Percentiles rank a stretch among this genome's conserved stretches.
Conservation (phyloP, 73 alveolate genomes). For the Uronychia binucleata region DNA sequence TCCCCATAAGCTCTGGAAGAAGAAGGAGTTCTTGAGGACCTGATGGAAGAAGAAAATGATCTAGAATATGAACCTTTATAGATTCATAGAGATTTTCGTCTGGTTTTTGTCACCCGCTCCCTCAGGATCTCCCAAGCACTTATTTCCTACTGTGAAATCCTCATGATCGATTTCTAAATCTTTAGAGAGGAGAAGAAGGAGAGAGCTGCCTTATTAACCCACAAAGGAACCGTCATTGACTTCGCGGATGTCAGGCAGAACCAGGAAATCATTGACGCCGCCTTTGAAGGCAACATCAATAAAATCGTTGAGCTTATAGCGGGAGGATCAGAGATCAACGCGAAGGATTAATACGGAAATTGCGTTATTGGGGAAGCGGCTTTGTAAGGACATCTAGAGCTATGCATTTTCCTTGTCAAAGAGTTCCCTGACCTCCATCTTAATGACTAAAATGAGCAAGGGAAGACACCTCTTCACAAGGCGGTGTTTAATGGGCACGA, state of each 20-base stretch:
- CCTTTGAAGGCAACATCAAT: neutral
- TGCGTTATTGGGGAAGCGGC: neutral
- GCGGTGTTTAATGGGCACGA: constrained; percentile 31
- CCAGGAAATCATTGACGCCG: neutral
- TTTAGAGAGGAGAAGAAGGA: neutral
- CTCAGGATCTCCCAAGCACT: neutral
- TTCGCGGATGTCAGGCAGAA: neutral
- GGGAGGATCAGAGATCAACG: neutral
- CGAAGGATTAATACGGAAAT: neutral
- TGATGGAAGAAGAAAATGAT: neutral
- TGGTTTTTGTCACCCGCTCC: neutral
- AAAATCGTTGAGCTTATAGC: neutral
- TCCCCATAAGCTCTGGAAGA: neutral
- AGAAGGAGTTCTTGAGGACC: neutral
- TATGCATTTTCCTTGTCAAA: neutral
- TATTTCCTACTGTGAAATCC: neutral
- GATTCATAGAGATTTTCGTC: neutral
- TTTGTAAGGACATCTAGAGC: neutral
- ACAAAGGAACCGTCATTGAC: neutral
- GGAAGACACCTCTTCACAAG: constrained; percentile 42
- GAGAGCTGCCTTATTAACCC: neutral
- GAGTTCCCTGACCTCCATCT: constrained; percentile 1
- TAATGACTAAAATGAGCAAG: constrained; percentile 5
- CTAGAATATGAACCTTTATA: neutral
- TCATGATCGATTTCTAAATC: neutral